Evolutionary conservation across 1,139 yeast genomes (phyloP).

Genomic region (Scheffersomyces stambukii): DNA sequence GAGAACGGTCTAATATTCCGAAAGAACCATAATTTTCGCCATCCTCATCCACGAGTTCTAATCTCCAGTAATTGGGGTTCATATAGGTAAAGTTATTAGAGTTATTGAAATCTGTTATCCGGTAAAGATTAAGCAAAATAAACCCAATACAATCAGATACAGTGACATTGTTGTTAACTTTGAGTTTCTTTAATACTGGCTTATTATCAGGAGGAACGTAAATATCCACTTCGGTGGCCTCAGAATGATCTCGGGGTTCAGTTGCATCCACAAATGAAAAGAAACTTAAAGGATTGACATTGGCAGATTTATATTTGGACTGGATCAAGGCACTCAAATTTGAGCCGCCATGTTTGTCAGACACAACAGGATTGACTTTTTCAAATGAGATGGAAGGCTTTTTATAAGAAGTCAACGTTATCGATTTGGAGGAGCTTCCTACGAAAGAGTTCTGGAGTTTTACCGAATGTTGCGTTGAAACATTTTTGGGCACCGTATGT

Average conservation of each 20-base stretch:
- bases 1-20: constrained; percentile 60
- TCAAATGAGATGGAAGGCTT: constrained; percentile 19
- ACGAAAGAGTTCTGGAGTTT: constrained; percentile 6
- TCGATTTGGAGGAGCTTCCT: constrained; percentile 6
- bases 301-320: constrained; percentile 30
- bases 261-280: constrained; percentile 43
- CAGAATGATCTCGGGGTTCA: constrained; percentile 22
- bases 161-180: constrained; percentile 42
- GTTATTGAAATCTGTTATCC: constrained; percentile 16
- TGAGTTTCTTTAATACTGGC: constrained; percentile 28
- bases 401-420: constrained; percentile 3
- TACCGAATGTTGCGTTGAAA: constrained; percentile 2
- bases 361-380: constrained; percentile 15
- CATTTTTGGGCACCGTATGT: constrained; percentile 13
- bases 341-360: constrained; percentile 14
- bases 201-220: constrained; percentile 34
- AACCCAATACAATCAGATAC: constrained; percentile 66
- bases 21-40: constrained; percentile 77
- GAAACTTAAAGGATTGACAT: constrained; percentile 48
- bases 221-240: constrained; percentile 26
- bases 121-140: constrained; percentile 36
- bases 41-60: constrained; percentile 74
- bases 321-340: constrained; percentile 40
- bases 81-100: constrained; percentile 13
- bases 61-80: constrained; percentile 62